These are phyloP conservation scores for Phytopythium aichiense DNA, from an alignment of 352 stramenopile species.

Conservation along the genomic window DNA sequence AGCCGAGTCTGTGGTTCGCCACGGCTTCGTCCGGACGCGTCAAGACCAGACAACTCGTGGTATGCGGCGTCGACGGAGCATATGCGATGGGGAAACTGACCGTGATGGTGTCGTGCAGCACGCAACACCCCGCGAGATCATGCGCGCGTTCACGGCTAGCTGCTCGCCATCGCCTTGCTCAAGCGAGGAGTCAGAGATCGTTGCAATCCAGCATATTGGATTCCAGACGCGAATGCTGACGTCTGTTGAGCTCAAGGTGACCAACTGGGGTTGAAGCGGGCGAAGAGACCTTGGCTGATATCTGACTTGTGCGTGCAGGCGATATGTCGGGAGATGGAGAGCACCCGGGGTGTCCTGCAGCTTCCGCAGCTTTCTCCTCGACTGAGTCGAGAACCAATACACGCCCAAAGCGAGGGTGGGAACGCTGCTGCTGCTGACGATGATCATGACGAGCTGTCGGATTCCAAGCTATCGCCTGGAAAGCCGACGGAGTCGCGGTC, in stretches of 20 bases:
- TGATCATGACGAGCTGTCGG: neutral
- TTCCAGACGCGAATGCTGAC: slow-evolving; percentile 28
- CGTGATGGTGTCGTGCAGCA: slow-evolving; percentile 20
- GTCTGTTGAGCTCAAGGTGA: slow-evolving; percentile 30
- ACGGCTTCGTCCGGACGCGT: slow-evolving; percentile 40
- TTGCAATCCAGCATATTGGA: slow-evolving; percentile 28
- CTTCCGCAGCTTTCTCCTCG: slow-evolving; percentile 4
- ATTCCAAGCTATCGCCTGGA: neutral
- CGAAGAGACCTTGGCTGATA: neutral
- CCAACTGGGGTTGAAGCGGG: neutral
- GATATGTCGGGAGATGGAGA: slow-evolving; percentile 38
- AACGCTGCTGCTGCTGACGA: neutral
- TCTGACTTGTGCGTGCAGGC: slow-evolving; percentile 11
- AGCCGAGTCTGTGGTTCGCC: slow-evolving; percentile 58
- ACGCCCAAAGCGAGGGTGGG: neutral
- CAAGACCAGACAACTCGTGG: slow-evolving; percentile 34
- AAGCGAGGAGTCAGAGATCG: slow-evolving; percentile 3
- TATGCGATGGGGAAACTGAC: neutral
- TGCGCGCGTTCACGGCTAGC: slow-evolving; percentile 19
- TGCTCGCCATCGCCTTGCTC: neutral
- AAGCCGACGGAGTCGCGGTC: neutral
- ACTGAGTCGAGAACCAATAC: neutral
- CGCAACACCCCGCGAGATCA: slow-evolving; percentile 37
- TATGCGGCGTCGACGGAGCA: slow-evolving; percentile 2
- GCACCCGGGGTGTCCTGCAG: slow-evolving; percentile 8